Percentiles rank a stretch among this genome's conserved stretches.
phyloP scores from a whole-genome alignment of 1,284 basidiomycete species.

The Trametes versicolor region DNA sequence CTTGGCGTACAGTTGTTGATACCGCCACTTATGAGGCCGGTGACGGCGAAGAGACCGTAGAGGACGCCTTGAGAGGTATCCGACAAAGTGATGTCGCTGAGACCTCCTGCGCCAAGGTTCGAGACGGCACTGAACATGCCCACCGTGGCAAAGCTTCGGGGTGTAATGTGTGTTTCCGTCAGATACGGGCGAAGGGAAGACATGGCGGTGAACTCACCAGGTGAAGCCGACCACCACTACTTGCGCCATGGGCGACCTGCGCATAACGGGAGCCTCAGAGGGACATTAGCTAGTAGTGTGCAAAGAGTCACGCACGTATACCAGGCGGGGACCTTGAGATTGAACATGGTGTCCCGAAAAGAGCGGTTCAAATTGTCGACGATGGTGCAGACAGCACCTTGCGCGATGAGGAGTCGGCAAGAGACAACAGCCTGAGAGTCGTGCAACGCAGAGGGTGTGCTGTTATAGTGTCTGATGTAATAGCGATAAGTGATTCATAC shows the following conservation, averaged over 20 bases:
- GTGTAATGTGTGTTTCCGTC: too few species aligned
- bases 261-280: background rate
- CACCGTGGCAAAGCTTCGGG: slow-evolving; percentile 49
- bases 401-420: too few species aligned
- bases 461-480: too few species aligned
- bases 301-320: too few species aligned
- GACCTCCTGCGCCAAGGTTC: slow-evolving; percentile 58
- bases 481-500: too few species aligned
- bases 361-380: too few species aligned
- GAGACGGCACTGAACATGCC: slow-evolving; percentile 62
- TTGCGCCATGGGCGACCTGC: slow-evolving; percentile 52
- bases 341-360: too few species aligned
- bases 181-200: slow-evolving; percentile 19
- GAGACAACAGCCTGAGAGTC: too few species aligned
- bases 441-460: too few species aligned
- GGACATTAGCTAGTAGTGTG: too few species aligned
- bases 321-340: too few species aligned
- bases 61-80: slow-evolving; percentile 55
- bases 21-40: slow-evolving; percentile 57
- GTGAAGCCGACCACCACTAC: slow-evolving; percentile 54
- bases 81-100: slow-evolving; percentile 51
- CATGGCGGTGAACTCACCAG: slow-evolving; percentile 43
- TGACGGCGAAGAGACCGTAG: slow-evolving; percentile 55
- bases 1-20: slow-evolving; percentile 54
- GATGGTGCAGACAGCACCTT: too few species aligned